phyloP scores from a whole-genome alignment of 257 asterid genomes.

The Lycium barbarum region DNA sequence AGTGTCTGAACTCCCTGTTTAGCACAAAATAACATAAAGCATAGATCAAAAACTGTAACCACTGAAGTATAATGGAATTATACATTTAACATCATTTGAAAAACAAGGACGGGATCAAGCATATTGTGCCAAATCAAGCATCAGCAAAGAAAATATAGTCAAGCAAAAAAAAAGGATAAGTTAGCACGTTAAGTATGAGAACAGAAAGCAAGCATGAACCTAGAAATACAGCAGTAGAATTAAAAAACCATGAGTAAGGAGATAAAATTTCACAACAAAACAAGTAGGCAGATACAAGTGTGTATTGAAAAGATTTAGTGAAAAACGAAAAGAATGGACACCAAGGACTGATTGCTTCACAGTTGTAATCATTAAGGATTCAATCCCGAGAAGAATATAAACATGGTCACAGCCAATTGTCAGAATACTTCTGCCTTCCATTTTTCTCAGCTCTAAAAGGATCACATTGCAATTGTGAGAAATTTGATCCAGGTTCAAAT shows the following conservation, averaged over 20 bases:
- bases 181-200: conserved; percentile 8
- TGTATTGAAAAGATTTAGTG: neutral
- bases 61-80: neutral
- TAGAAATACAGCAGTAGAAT: neutral
- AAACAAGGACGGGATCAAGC: neutral
- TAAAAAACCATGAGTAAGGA: neutral
- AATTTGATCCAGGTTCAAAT: conserved; percentile 10
- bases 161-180: conserved; percentile 4
- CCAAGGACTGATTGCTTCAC: neutral
- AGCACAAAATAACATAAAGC: conserved; percentile 40
- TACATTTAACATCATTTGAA: neutral
- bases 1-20: conserved; percentile 93
- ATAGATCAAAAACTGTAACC: conserved; percentile 11
- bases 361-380: neutral
- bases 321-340: neutral
- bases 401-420: neutral
- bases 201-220: conserved; percentile 3
- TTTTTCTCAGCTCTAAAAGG: neutral
- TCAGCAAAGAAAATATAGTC: conserved; percentile 3
- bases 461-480: neutral
- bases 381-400: neutral
- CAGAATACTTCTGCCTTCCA: neutral
- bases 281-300: neutral
- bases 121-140: conserved; percentile 13
- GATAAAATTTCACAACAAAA: neutral